Percentiles rank a stretch among this genome's conserved stretches.
phyloP scores from a whole-genome alignment of 2,329 filamentous ascomycete genomes.

The Parascedosporium putredinis region DNA sequence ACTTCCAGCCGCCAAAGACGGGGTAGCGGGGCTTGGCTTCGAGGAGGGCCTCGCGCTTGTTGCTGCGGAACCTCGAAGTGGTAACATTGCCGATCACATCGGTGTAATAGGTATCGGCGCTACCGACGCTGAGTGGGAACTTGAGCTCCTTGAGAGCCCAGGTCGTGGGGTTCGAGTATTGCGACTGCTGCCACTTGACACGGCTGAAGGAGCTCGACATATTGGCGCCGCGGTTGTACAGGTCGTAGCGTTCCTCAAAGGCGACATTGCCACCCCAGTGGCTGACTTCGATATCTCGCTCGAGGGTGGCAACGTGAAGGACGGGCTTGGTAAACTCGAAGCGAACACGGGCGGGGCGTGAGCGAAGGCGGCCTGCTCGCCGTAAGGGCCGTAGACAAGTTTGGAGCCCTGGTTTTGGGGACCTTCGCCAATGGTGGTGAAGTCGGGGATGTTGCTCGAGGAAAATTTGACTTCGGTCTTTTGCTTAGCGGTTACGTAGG shows the following conservation, averaged over 20 bases:
- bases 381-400: slow-evolving; percentile 84
- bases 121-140: slow-evolving; percentile 70
- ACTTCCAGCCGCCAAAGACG: slow-evolving; percentile 97
- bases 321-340: slow-evolving; percentile 95
- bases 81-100: slow-evolving; percentile 97
- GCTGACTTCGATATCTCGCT: slow-evolving; percentile 89
- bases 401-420: slow-evolving; percentile 77
- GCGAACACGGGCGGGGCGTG: slow-evolving; percentile 64
- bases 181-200: slow-evolving; percentile 61
- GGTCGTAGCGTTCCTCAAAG: slow-evolving; percentile 85
- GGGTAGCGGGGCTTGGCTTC: slow-evolving; percentile 92
- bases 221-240: slow-evolving; percentile 78
- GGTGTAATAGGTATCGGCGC: slow-evolving; percentile 82
- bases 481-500: slow-evolving; percentile 81
- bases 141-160: slow-evolving; percentile 73
- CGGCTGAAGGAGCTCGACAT: slow-evolving; percentile 63
- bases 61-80: slow-evolving; percentile 76
- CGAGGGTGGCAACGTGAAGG: slow-evolving; percentile 64
- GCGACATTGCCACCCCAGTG: slow-evolving; percentile 98
- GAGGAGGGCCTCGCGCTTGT: slow-evolving; percentile 66
- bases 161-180: slow-evolving; percentile 67
- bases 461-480: slow-evolving; percentile 95
- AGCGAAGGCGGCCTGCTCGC: slow-evolving; percentile 69
- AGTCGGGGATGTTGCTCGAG: slow-evolving; percentile 69
- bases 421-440: slow-evolving; percentile 61